phyloP scores from a whole-genome alignment of 1,139 yeast genomes.

The Protomyces pachydermus region DNA sequence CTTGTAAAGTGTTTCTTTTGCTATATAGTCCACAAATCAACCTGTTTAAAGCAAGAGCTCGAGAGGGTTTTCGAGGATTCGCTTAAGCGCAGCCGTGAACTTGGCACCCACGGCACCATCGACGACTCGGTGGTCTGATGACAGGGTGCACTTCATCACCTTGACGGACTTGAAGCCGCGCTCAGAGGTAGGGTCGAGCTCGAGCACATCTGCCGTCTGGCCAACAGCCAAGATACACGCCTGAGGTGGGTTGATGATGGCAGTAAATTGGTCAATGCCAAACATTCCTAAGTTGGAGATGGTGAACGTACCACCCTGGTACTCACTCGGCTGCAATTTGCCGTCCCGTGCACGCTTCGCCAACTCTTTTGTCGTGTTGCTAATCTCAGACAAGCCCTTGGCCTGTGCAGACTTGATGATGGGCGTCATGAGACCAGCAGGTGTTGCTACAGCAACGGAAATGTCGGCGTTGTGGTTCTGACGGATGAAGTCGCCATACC shows the following conservation, averaged over 20 bases:
- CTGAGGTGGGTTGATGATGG: constrained; percentile 97
- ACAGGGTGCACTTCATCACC: constrained; percentile 85
- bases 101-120: constrained; percentile 99
- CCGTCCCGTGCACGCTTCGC: constrained; percentile 95
- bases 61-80: constrained; percentile 89
- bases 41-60: constrained; percentile 67
- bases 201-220: constrained; percentile 85
- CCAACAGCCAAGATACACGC: constrained; percentile 90
- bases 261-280: constrained; percentile 87
- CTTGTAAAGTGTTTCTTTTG: not conserved
- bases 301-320: constrained; percentile 98
- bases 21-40: not conserved
- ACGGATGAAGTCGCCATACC: constrained; percentile 87
- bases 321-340: constrained; percentile 90
- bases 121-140: constrained; percentile 94
- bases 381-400: constrained; percentile 78
- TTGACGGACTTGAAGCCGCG: constrained; percentile 90
- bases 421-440: constrained; percentile 95
- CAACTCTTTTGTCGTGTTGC: constrained; percentile 78
- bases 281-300: constrained; percentile 97
- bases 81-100: constrained; percentile 87
- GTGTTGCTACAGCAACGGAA: constrained; percentile 97
- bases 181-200: constrained; percentile 86
- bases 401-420: constrained; percentile 81
- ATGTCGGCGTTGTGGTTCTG: constrained; percentile 89